Conservation (phyloP, 75 land plant genomes). For the Cryptomeria japonica region DNA sequence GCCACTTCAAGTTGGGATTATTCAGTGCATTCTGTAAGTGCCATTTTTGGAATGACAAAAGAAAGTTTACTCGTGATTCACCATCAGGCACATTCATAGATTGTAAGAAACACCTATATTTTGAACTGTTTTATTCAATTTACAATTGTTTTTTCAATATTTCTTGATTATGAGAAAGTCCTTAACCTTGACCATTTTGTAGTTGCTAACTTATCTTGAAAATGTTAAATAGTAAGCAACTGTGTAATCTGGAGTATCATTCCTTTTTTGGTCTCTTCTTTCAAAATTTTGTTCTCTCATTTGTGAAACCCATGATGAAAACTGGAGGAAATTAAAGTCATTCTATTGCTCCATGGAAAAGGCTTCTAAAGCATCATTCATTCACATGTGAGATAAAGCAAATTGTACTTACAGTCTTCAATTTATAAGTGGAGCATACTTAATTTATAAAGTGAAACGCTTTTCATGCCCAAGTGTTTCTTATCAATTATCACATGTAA, state of each 20-base stretch:
- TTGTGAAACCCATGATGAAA: not conserved
- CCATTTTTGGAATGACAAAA: not conserved
- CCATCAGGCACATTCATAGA: not conserved
- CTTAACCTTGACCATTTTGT: not conserved
- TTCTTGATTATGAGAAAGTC: not conserved
- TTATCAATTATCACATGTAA: not conserved
- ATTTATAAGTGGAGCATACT: not conserved
- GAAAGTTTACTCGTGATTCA: not conserved
- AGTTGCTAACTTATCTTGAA: constrained; percentile 3
- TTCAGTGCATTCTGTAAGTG: not conserved
- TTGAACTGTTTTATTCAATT: not conserved
- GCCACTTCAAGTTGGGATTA: not conserved
- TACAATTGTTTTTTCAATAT: not conserved
- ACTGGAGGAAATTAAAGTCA: not conserved
- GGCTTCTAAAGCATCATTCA: not conserved
- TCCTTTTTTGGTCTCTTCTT: not conserved
- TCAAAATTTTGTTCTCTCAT: not conserved
- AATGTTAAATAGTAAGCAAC: not conserved
- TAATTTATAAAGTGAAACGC: not conserved
- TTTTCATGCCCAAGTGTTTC: not conserved
- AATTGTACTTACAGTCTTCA: not conserved
- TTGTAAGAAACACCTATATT: not conserved
- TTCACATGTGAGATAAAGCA: not conserved
- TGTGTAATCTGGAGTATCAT: not conserved
- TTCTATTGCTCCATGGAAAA: not conserved